Evolutionary conservation across 129 eudicot species (phyloP).

Genomic region (Flaveria ramosissima): DNA sequence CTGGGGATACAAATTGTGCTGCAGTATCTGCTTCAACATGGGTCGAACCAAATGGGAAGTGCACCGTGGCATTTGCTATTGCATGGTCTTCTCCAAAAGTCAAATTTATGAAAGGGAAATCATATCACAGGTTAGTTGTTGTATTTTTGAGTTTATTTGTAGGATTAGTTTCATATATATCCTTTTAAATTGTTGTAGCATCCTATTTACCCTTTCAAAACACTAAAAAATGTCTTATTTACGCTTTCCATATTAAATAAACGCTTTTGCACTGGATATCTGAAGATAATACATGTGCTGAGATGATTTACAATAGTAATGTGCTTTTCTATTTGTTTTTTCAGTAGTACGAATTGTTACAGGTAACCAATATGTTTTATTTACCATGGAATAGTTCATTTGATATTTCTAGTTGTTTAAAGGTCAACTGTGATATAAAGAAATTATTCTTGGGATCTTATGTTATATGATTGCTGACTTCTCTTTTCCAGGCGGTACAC

Average conservation of each 20-base stretch:
- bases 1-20: constrained; percentile 98
- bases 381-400: no score
- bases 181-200: neutral
- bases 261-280: neutral
- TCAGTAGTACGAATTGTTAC: neutral
- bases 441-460: neutral
- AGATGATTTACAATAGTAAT: neutral
- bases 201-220: neutral
- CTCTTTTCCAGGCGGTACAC: constrained; percentile 73
- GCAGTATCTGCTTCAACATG: constrained; percentile 93
- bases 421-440: neutral
- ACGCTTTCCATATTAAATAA: neutral
- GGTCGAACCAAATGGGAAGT: constrained; percentile 97
- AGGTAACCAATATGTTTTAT: no score
- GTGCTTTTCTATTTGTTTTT: neutral
- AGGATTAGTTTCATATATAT: neutral
- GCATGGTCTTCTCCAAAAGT: constrained; percentile 97
- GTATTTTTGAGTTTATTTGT: neutral
- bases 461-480: neutral
- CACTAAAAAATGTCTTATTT: neutral
- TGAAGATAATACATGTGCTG: neutral
- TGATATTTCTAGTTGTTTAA: no score
- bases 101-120: constrained; percentile 84
- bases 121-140: constrained; percentile 70
- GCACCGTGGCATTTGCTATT: constrained; percentile 91